Base-by-base conservation (phyloP, 441 rosid genomes). In the Cnidoscolus chayamansa region DNA sequence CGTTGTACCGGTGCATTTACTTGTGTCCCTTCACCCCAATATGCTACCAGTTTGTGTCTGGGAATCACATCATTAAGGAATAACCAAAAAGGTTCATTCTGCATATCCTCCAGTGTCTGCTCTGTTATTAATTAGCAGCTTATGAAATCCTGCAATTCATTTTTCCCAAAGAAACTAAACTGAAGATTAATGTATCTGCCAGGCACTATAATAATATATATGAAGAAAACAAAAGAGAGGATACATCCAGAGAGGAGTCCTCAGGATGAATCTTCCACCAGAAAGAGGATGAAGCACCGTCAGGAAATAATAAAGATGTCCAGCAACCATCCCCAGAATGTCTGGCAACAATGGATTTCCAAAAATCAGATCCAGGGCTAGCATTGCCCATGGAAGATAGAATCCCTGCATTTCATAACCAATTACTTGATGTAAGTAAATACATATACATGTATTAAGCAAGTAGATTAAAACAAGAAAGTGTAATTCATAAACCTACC, bases 171-270 rank as follows among this genome's bases (percentile, higher is more conserved):
- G 7, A 40, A 40, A 40, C 45, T 40, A 40, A 40, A 40, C 6
- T 40, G 45, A 5, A 40, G 45, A 40, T 40, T 3, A 40, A 4
- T 40, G 4, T 5, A 40, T 40, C 45, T 40, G 7, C 45, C 45
- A 40, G 45, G 45, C 45, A 40, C 45, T 40, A 40, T 3, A 40
- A 40, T 12, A 32, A 61, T 40, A 25, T 25, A 25, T 0, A n/a
- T 30, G 30, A 10, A 7, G 3, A 9, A 25, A 49, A 20, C 20
- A 43, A 60, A 4, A 53, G 19, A 4, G 71, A 87, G 89, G 90
- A 89, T 89, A 87, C 91, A 87, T 87, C 87, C 85, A 89, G 20
- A 81, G 69, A 51, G 93, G 91, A 40, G 93, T 87, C 85, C 83
- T 89, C 68, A 86, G 51, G 12, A 79, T 48, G 81, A 71, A 73